A percentile compares a stretch with the other conserved stretches of the same genome.
Evolutionary conservation across 306 rosid genomes (phyloP).

Genomic region (Cicer yamashitae): DNA sequence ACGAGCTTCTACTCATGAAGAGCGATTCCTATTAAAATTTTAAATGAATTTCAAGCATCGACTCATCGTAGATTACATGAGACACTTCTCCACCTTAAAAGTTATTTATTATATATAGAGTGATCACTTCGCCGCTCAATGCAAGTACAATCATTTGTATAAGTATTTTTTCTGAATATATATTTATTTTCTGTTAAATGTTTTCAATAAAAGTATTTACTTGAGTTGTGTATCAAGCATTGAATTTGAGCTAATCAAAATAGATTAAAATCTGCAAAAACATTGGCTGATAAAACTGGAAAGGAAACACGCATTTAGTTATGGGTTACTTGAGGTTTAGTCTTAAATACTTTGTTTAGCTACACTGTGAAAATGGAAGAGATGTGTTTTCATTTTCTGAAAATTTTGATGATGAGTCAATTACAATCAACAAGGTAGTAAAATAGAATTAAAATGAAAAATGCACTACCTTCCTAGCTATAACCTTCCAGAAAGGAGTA

Average conservation of each 20-base stretch:
- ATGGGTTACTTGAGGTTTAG: not conserved
- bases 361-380: not conserved
- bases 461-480: too few relatives aligned
- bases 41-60: not conserved
- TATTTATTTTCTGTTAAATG: not conserved
- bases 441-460: too few relatives aligned
- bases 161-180: not conserved
- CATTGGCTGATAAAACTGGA: not conserved
- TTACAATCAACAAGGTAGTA: not conserved
- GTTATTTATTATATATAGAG: not conserved
- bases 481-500: too few relatives aligned
- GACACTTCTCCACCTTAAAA: not conserved
- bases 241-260: not conserved
- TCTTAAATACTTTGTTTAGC: not conserved
- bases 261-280: not conserved
- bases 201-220: not conserved
- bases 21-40: not conserved
- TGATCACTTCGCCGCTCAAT: not conserved
- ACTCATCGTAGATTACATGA: not conserved
- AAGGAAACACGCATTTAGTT: not conserved
- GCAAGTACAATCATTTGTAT: not conserved
- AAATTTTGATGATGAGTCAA: not conserved
- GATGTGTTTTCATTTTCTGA: not conserved
- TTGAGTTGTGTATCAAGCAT: not conserved
- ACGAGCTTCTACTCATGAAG: not conserved